Evolutionary conservation across 495 filamentous ascomycete species (phyloP).

Genomic region (Tuber microsphaerosporum): DNA sequence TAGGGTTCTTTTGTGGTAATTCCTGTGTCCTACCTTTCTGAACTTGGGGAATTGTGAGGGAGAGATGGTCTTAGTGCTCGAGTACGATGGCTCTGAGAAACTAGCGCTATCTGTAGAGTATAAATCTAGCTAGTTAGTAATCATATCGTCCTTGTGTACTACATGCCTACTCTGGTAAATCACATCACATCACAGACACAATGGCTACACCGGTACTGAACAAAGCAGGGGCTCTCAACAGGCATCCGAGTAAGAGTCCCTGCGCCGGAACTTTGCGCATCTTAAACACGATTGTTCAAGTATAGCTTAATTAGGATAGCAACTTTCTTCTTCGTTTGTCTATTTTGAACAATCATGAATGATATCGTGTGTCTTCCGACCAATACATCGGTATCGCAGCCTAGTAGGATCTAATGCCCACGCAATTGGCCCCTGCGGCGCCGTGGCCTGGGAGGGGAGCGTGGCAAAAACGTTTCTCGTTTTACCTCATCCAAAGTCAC

Average conservation of each 20-base stretch:
- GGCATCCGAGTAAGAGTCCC: background rate
- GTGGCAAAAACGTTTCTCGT: background rate
- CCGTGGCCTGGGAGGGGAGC: background rate
- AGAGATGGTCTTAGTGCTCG: too few species aligned
- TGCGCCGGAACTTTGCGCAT: background rate
- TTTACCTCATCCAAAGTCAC: background rate
- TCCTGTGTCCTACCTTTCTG: too few species aligned
- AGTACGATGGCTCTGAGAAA: too few species aligned
- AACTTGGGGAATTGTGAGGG: too few species aligned
- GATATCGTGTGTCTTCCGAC: background rate
- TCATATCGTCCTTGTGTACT: background rate
- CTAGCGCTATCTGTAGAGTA: background rate
- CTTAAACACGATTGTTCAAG: background rate
- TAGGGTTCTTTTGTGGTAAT: too few species aligned
- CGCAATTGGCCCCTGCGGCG: background rate
- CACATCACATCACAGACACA: background rate
- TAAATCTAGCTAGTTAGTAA: background rate
- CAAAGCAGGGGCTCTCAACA: background rate
- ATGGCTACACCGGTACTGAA: background rate
- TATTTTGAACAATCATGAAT: background rate
- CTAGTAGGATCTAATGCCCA: background rate
- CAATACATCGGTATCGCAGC: background rate
- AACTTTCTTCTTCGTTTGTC: background rate
- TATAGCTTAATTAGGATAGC: background rate
- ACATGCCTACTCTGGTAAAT: background rate